phyloP scores from a whole-genome alignment of 768 basidiomycete species.

The Xanthoconium purpureum region DNA sequence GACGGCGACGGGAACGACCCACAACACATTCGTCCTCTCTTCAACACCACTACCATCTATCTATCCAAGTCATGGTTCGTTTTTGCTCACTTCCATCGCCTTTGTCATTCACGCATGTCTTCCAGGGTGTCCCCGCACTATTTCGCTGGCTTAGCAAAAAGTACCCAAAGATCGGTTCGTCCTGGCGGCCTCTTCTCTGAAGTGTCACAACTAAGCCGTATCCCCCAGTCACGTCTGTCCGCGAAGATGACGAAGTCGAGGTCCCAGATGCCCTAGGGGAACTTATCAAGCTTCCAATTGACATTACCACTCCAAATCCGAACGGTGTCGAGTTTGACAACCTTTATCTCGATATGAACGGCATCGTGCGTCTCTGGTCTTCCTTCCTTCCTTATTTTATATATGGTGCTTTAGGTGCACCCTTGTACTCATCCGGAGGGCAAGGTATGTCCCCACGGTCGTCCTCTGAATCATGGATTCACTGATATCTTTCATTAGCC shows the following conservation, averaged over 20 bases:
- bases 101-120: constrained; percentile 3
- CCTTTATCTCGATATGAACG: constrained; percentile 98
- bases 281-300: constrained; percentile 68
- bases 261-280: constrained; percentile 66
- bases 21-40: not conserved
- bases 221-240: constrained; percentile 63
- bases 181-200: not conserved
- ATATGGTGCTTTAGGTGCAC: constrained; percentile 61
- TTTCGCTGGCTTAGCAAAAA: constrained; percentile 99
- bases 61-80: constrained; percentile 21
- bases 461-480: not conserved
- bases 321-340: constrained; percentile 95
- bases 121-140: constrained; percentile 92
- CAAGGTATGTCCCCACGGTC: constrained; percentile 49
- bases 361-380: constrained; percentile 61
- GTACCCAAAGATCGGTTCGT: constrained; percentile 93
- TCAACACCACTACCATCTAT: not conserved
- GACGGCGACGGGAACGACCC: constrained; percentile 4
- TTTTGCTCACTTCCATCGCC: not conserved
- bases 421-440: constrained; percentile 99
- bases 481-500: constrained; percentile 48
- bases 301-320: constrained; percentile 82
- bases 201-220: not conserved
- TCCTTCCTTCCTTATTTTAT: not conserved
- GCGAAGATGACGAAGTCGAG: constrained; percentile 79